Base-by-base conservation (phyloP, 2,329 filamentous ascomycete species). In the Biscogniauxia mediterranea region DNA sequence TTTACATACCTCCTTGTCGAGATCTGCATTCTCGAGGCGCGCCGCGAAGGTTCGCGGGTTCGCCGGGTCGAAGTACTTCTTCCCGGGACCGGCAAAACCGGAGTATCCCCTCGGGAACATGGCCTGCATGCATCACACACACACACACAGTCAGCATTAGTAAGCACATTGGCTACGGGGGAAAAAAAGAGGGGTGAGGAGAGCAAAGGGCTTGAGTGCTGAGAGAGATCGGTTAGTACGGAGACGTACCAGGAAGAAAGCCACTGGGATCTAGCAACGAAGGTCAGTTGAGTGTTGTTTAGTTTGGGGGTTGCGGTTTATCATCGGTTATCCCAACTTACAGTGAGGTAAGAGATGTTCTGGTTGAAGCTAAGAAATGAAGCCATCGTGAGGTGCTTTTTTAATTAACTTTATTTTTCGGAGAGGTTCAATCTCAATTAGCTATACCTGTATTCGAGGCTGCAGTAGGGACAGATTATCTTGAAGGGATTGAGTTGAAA, bases 281-380 rank as follows among this genome's bases (percentile, higher is more conserved):
- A 7, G 28, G 54, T 62, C 54, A 61, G 62, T 54, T 63, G 21
- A 52, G 51, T 21, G 46, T 51, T 61, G 21, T 11, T 20, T 38
- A 19, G 19, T 25, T 21, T 26, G 3, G n/a, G 21, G 23, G 15
- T 21, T 51, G n/a, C 23, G 23, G 11, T 9, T 42, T 49, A 26
- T 11, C 38, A 2, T 19, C 42, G 26, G 3, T 19, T 13, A 20
- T 9, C 58, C 58, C n/a, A 26, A 68, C 70, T 59, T 19, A 73
- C 71, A 17, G 70, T 73, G 57, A 68, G 70, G 62, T 73, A 73
- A n/a, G 74, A 70, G 52, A 71, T 64, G 54, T 75, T 74, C 58
- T 67, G 68, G n/a, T 71, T 69, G 32, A 64, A 53, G 13, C 66
- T 60, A 51, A 72, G 64, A 57, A 69, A 64, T 17, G 68, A 64